Conservation (phyloP, 352 stramenopile species). For the Phytophthora hibernalis region DNA sequence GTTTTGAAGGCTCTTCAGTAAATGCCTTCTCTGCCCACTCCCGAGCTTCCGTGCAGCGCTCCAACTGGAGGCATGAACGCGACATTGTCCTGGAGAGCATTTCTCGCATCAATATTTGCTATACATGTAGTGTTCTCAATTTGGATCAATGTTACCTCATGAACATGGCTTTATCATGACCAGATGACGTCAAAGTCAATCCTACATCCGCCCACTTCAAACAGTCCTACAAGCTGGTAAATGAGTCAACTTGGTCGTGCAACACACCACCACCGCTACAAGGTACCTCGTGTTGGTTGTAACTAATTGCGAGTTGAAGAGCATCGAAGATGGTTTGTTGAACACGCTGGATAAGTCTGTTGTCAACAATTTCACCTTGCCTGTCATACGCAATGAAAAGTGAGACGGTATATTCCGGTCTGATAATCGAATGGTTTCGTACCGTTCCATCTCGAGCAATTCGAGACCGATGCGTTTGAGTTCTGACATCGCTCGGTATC, state of each 20-base stretch:
- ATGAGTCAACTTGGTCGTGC: neutral
- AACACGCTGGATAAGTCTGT: constrained; percentile 26
- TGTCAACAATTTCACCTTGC: constrained; percentile 13
- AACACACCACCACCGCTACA: neutral
- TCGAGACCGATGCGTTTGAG: constrained; percentile 42
- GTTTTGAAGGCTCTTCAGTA: constrained; percentile 57
- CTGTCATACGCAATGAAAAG: constrained; percentile 13
- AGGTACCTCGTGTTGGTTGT: constrained; percentile 50
- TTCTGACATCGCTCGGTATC: constrained; percentile 49
- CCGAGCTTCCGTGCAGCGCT: constrained; percentile 33
- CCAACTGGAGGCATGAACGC: constrained; percentile 49
- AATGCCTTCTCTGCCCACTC: constrained; percentile 60
- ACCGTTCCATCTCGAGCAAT: constrained; percentile 43
- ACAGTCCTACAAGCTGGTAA: constrained; percentile 42
- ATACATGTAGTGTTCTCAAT: neutral
- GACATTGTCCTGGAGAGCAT: constrained; percentile 39
- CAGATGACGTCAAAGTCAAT: constrained; percentile 22
- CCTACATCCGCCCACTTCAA: constrained; percentile 57
- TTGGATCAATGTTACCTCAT: constrained; percentile 48
- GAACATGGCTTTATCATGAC: constrained; percentile 54
- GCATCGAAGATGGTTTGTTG: constrained; percentile 59
- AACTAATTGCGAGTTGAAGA: constrained; percentile 47
- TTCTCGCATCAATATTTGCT: constrained; percentile 2
- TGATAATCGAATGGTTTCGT: constrained; percentile 1
- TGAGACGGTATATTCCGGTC: neutral